Percentiles rank a stretch among this genome's conserved stretches.
Evolutionary conservation across 768 basidiomycete genomes (phyloP).

Genomic region (Termitomyces heimii): DNA sequence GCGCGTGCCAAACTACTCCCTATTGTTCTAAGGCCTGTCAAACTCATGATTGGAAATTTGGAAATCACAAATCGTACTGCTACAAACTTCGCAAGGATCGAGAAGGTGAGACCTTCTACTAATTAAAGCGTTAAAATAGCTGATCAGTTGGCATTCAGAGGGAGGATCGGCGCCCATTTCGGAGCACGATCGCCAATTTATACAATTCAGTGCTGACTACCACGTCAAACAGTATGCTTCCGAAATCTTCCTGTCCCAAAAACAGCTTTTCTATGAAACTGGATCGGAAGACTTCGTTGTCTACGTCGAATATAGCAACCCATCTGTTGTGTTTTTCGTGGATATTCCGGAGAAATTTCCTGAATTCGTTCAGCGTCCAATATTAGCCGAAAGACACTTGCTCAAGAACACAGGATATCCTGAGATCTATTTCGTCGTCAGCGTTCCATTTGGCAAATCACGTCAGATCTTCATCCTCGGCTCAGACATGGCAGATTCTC

Average conservation of each 20-base stretch:
- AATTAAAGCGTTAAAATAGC: not conserved
- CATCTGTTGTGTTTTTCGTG: not conserved
- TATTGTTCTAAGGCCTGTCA: conserved; percentile 5
- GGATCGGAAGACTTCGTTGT: not conserved
- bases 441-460: conserved; percentile 1
- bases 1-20: conserved; percentile 1
- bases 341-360: conserved; percentile 1
- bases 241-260: not conserved
- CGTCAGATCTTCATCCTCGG: conserved; percentile 1
- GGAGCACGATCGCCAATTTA: conserved; percentile 1
- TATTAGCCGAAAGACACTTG: not conserved
- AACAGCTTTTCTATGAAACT: not conserved
- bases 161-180: not conserved
- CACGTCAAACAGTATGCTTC: not conserved
- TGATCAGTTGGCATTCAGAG: not conserved
- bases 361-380: not conserved
- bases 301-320: not conserved
- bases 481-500: conserved; percentile 1
- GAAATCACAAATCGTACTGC: not conserved
- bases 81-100: not conserved
- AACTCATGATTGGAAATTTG: conserved; percentile 1
- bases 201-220: not conserved
- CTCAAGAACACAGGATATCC: not conserved
- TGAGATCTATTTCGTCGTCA: not conserved
- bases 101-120: not conserved